phyloP scores from a whole-genome alignment of 495 filamentous ascomycete species.

The Penicillium psychrofluorescens region DNA sequence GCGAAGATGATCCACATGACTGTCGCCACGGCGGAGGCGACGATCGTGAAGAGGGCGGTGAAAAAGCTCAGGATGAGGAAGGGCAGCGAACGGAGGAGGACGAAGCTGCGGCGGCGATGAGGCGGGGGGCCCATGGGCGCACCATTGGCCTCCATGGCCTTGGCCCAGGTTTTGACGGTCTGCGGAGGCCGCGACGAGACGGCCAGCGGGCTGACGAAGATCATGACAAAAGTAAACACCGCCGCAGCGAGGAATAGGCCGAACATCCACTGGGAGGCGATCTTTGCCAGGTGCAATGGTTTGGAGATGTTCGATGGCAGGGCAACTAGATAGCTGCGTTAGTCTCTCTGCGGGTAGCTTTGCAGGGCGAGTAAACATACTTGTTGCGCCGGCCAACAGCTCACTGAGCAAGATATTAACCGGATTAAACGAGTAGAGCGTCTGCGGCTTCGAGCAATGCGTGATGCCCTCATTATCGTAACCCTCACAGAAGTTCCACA shows the following conservation, averaged over 20 bases:
- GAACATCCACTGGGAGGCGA: conserved; percentile 89
- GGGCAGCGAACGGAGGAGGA: conserved; percentile 40
- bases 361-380: conserved; percentile 33
- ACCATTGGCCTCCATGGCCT: conserved; percentile 10
- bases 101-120: conserved; percentile 40
- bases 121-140: conserved; percentile 13
- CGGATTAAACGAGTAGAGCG: conserved; percentile 85
- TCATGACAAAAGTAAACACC: conserved; percentile 59
- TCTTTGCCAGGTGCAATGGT: conserved; percentile 64
- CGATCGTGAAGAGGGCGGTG: conserved; percentile 56
- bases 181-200: conserved; percentile 47
- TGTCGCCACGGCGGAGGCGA: conserved; percentile 66
- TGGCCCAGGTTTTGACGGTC: conserved; percentile 19
- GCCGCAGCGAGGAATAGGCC: conserved; percentile 69
- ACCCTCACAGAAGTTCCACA: conserved; percentile 89
- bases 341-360: neutral
- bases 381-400: conserved; percentile 71
- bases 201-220: conserved; percentile 53
- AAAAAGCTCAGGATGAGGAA: conserved; percentile 55
- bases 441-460: conserved; percentile 57
- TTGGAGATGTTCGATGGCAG: conserved; percentile 64
- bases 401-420: conserved; percentile 70
- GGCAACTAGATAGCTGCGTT: conserved; percentile 47
- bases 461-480: conserved; percentile 68
- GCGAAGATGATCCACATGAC: conserved; percentile 75